Percentiles rank a stretch among this genome's conserved stretches.
Conservation (phyloP, 768 basidiomycete species). For the Antrodiella citrinella region DNA sequence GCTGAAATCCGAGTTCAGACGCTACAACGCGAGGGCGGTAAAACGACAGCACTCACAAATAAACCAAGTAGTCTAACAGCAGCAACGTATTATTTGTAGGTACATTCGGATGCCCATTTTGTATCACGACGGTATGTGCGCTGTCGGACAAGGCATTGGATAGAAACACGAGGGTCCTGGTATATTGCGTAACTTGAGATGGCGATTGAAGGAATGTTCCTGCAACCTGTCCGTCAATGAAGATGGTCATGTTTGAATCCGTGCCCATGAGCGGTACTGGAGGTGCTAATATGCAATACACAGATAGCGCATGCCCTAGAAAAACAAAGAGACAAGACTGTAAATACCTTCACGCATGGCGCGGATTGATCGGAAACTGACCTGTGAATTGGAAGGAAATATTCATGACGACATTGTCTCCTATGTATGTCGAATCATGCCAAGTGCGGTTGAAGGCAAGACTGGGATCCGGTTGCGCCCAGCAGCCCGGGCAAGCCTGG, state of each 20-base stretch:
- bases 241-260: constrained; percentile 29
- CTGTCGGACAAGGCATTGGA: constrained; percentile 20
- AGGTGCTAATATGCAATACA: constrained; percentile 30
- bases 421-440: constrained; percentile 23
- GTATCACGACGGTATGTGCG: constrained; percentile 3
- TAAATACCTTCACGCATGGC: not conserved
- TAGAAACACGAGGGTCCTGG: constrained; percentile 30
- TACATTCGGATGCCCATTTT: constrained; percentile 6
- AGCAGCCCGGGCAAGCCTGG: constrained; percentile 21
- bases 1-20: too few relatives aligned
- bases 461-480: constrained; percentile 16
- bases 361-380: not conserved
- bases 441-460: constrained; percentile 23
- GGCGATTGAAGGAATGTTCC: constrained; percentile 23
- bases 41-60: too few relatives aligned
- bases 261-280: constrained; percentile 15
- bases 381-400: not conserved
- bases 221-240: constrained; percentile 25
- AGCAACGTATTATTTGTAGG: constrained; percentile 1
- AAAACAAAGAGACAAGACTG: not conserved
- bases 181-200: constrained; percentile 14
- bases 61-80: constrained; percentile 9
- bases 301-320: constrained; percentile 40
- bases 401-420: constrained; percentile 5
- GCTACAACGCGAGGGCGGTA: too few relatives aligned